These are phyloP conservation scores for Aspergillus vadensis DNA, from an alignment of 2,329 filamentous ascomycete genomes.

Conservation along the genomic window DNA sequence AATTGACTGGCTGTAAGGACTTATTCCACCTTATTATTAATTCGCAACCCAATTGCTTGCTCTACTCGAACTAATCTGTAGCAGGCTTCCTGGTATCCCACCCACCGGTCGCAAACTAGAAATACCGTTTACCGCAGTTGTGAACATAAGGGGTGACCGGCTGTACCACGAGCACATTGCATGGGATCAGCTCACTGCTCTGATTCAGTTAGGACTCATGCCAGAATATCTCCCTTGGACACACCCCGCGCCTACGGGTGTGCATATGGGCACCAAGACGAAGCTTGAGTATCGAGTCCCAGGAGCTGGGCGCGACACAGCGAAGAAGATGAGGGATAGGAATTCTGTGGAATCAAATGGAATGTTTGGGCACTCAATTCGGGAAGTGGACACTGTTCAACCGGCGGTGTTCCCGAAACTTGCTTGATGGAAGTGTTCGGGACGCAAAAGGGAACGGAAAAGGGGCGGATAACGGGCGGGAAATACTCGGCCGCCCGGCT, in stretches of 20 bases:
- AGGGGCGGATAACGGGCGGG: too few species aligned
- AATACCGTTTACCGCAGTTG: conserved; percentile 64
- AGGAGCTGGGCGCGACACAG: conserved; percentile 57
- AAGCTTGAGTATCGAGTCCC: conserved; percentile 57
- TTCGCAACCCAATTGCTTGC: neutral
- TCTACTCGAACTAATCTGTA: neutral
- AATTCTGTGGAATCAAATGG: conserved; percentile 51
- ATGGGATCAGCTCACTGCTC: conserved; percentile 66
- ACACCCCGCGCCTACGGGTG: conserved; percentile 48
- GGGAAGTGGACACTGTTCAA: too few species aligned
- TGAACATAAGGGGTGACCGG: conserved; percentile 67
- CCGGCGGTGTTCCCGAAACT: too few species aligned
- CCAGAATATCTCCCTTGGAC: conserved; percentile 66
- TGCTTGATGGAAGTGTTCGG: too few species aligned
- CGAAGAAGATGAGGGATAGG: conserved; percentile 52
- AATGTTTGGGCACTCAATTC: conserved; percentile 46
- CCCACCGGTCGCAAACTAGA: conserved; percentile 54
- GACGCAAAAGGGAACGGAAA: too few species aligned
- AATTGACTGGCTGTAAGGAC: conserved; percentile 66
- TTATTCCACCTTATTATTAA: neutral
- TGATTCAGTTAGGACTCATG: conserved; percentile 63
- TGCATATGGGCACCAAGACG: conserved; percentile 42
- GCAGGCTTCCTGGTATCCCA: conserved; percentile 59
- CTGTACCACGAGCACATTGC: conserved; percentile 70
- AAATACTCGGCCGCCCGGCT: too few species aligned